Evolutionary conservation across 495 filamentous ascomycete genomes (phyloP).

Genomic region (Hypomontagnella monticulosa): DNA sequence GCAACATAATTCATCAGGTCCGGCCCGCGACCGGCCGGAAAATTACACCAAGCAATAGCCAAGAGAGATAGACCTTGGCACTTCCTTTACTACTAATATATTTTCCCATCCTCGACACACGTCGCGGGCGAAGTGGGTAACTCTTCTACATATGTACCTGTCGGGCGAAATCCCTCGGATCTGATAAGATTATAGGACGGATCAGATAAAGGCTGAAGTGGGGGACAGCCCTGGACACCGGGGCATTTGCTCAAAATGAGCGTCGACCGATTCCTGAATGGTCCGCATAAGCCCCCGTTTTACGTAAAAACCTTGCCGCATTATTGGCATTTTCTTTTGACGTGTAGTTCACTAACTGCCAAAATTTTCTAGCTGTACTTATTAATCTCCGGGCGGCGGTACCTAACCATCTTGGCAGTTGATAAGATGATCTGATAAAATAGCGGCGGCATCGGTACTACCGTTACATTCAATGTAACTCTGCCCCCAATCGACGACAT

Average conservation of each 20-base stretch:
- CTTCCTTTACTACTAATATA: background rate
- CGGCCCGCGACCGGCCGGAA: conserved; percentile 11
- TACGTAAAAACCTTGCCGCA: conserved; percentile 15
- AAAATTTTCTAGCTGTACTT: background rate
- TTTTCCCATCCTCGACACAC: background rate
- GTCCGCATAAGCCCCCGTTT: background rate
- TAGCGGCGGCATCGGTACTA: background rate
- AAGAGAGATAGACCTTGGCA: conserved; percentile 14
- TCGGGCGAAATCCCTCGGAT: conserved; percentile 15
- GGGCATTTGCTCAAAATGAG: conserved; percentile 12
- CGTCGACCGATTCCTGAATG: background rate
- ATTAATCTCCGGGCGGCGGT: background rate
- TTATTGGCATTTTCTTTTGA: background rate
- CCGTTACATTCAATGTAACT: background rate
- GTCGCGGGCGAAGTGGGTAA: background rate
- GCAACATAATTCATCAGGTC: background rate
- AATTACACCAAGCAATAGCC: conserved; percentile 2
- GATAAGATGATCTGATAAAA: conserved; percentile 24
- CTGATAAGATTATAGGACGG: conserved; percentile 20
- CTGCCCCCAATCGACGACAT: too few relatives aligned
- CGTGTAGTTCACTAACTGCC: too few relatives aligned
- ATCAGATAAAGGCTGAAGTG: conserved; percentile 29
- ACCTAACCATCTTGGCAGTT: conserved; percentile 5
- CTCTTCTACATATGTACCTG: background rate
- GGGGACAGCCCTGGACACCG: conserved; percentile 2